These are phyloP conservation scores for Lonicera japonica DNA, from an alignment of 129 eudicot genomes.

Conservation along the genomic window DNA sequence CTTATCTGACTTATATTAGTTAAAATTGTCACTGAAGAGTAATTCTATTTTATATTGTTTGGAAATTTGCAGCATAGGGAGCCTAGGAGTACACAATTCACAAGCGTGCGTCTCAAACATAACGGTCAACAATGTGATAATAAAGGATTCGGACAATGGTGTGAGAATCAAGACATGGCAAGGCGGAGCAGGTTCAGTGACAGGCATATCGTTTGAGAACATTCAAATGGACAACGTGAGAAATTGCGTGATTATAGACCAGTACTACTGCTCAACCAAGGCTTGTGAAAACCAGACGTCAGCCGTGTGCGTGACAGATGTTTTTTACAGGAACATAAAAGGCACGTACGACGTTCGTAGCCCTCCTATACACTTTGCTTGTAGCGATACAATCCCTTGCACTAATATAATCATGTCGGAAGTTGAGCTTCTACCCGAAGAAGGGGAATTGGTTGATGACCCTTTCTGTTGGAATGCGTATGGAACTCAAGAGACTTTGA, in stretches of 20 bases:
- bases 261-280: constrained; percentile 73
- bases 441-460: constrained; percentile 72
- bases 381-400: constrained; percentile 80
- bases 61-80: constrained; percentile 62
- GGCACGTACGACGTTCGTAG: constrained; percentile 80
- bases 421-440: constrained; percentile 75
- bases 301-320: constrained; percentile 67
- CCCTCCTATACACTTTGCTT: constrained; percentile 92
- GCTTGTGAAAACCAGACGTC: constrained; percentile 75
- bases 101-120: constrained; percentile 89
- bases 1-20: no score
- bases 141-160: constrained; percentile 84
- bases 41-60: no score
- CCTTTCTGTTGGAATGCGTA: constrained; percentile 98
- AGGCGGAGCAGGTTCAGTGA: constrained; percentile 87
- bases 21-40: no score
- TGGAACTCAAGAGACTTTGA: constrained; percentile 78
- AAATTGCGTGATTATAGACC: constrained; percentile 79
- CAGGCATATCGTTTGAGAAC: constrained; percentile 71
- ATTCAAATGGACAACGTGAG: constrained; percentile 84
- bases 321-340: constrained; percentile 69
- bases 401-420: constrained; percentile 94
- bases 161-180: constrained; percentile 97
- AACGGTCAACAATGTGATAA: constrained; percentile 64
- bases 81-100: constrained; percentile 78